These are phyloP conservation scores for Oryza meyeriana DNA, from an alignment of 176 grass and related monocot genomes.

Conservation along the genomic window DNA sequence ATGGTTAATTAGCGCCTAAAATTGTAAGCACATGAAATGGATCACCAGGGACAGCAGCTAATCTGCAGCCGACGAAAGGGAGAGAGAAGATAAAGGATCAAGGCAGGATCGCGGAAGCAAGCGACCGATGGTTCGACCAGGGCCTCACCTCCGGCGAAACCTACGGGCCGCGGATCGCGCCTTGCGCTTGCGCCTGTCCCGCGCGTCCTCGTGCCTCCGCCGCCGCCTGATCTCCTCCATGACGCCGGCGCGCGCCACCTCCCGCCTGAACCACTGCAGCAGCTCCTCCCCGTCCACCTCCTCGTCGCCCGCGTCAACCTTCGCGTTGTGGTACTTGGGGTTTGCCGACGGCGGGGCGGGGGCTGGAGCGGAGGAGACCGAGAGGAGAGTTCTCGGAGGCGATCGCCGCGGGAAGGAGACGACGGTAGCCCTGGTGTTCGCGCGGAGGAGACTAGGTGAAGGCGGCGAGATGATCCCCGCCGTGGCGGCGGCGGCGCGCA, in stretches of 20 bases:
- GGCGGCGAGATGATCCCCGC: neutral
- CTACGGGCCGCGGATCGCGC: slow-evolving; percentile 28
- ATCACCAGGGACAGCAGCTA: neutral
- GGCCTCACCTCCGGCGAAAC: slow-evolving; percentile 39
- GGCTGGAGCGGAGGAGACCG: neutral
- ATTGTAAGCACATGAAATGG: neutral
- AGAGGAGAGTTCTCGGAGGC: neutral
- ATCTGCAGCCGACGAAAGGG: neutral
- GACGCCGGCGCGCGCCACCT: slow-evolving; percentile 55
- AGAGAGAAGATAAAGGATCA: neutral
- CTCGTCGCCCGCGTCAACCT: slow-evolving; percentile 52
- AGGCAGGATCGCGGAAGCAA: neutral
- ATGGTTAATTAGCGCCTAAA: neutral
- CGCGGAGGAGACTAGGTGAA: neutral
- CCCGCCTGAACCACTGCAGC: slow-evolving; percentile 44
- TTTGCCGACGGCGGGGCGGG: slow-evolving; percentile 32
- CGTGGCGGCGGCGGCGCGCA: neutral
- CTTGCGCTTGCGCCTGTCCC: slow-evolving; percentile 73
- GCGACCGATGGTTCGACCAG: neutral
- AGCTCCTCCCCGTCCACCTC: slow-evolving; percentile 46
- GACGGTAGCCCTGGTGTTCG: neutral
- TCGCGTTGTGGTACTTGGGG: slow-evolving; percentile 60
- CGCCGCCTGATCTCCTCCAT: slow-evolving; percentile 69
- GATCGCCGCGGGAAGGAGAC: slow-evolving; percentile 24
- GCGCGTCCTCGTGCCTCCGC: slow-evolving; percentile 57